These are phyloP conservation scores for Tuber melanosporum DNA, from an alignment of 495 filamentous ascomycete genomes.

Conservation along the genomic window DNA sequence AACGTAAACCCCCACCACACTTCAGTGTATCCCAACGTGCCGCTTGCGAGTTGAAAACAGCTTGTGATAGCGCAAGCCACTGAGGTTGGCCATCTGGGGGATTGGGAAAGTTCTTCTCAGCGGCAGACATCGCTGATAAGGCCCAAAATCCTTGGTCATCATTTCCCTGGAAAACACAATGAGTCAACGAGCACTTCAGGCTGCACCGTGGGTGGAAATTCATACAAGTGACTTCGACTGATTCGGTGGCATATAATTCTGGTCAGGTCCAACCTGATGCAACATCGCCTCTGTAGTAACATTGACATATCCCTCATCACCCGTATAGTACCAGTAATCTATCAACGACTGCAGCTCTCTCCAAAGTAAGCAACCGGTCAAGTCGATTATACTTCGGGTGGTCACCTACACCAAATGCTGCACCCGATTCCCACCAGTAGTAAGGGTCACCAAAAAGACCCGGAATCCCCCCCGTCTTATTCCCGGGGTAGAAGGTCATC, in stretches of 20 bases:
- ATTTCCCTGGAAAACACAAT: slow-evolving; percentile 51
- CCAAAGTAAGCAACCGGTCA: slow-evolving; percentile 17
- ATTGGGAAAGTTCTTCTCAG: slow-evolving; percentile 68
- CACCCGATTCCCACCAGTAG: slow-evolving; percentile 67
- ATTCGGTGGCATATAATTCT: slow-evolving; percentile 67
- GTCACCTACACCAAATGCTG: slow-evolving; percentile 41
- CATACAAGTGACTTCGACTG: slow-evolving; percentile 58
- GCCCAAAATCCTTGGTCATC: slow-evolving; percentile 86
- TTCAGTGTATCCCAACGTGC: slow-evolving; percentile 61
- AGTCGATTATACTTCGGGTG: background rate
- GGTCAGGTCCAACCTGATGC: slow-evolving; percentile 58
- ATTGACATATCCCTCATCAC: slow-evolving; percentile 63
- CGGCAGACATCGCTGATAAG: slow-evolving; percentile 64
- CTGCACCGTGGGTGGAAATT: background rate
- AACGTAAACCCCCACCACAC: slow-evolving; percentile 69
- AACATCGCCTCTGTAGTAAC: slow-evolving; percentile 57
- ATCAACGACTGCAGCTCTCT: slow-evolving; percentile 44
- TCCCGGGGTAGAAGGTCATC: slow-evolving; percentile 63
- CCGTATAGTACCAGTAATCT: slow-evolving; percentile 74
- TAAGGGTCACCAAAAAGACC: slow-evolving; percentile 53
- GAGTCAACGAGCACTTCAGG: background rate
- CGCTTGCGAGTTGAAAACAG: slow-evolving; percentile 67
- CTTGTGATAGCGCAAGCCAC: slow-evolving; percentile 71
- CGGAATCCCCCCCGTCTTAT: slow-evolving; percentile 56
- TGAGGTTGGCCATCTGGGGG: slow-evolving; percentile 53